Conservation (phyloP, 164 flowering plant genomes). For the Annona cherimola region DNA sequence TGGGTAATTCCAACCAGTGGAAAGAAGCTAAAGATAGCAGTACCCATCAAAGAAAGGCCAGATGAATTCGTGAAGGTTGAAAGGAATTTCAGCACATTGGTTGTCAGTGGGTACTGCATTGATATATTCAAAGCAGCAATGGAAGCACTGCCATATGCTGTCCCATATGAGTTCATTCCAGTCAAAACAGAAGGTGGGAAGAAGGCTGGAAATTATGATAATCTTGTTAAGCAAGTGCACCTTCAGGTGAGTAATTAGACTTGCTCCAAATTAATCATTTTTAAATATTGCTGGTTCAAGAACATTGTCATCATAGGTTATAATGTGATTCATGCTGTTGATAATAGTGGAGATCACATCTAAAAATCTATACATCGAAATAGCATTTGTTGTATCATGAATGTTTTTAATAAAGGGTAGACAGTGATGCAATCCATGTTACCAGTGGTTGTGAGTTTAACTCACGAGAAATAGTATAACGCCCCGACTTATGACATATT, state of each 20-base stretch:
- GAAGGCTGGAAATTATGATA: constrained; percentile 28
- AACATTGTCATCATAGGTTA: no score
- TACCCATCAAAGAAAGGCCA: constrained; percentile 32
- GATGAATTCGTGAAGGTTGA: constrained; percentile 25
- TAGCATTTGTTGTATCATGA: no score
- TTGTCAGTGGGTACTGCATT: constrained; percentile 29
- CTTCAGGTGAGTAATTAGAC: constrained; percentile 33
- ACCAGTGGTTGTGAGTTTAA: no score
- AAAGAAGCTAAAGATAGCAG: constrained; percentile 35
- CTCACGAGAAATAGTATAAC: no score
- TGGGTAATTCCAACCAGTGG: constrained; percentile 38
- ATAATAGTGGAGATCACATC: no score
- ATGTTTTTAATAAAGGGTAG: no score
- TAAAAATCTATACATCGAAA: no score
- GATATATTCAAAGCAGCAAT: constrained; percentile 42
- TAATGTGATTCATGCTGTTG: no score
- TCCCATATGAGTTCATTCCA: constrained; percentile 37
- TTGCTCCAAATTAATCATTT: no score
- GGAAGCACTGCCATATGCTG: constrained; percentile 22
- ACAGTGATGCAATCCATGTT: no score
- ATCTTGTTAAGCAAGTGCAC: constrained; percentile 34
- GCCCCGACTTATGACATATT: no score
- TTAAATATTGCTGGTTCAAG: no score
- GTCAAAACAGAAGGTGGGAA: constrained; percentile 22
- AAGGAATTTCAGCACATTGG: constrained; percentile 12